phyloP scores from a whole-genome alignment of 345 rosid genomes.

The Lepidium aucheri region DNA sequence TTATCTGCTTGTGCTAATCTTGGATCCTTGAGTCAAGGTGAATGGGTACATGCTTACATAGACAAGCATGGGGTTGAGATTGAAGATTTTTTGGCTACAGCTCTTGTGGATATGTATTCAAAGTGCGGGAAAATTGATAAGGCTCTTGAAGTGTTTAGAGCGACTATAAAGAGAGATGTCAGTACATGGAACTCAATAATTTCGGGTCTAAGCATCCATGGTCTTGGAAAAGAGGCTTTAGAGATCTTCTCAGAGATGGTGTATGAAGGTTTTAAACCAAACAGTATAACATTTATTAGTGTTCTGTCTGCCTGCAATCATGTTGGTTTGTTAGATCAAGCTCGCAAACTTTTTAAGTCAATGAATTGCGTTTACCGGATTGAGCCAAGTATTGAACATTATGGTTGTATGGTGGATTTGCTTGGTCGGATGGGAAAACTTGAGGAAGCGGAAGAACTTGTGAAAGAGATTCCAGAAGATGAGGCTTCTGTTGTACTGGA shows the following conservation, averaged over 20 bases:
- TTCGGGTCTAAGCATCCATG: conserved; percentile 41
- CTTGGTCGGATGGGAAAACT: conserved; percentile 36
- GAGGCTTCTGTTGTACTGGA: conserved; percentile 28
- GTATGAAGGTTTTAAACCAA: conserved; percentile 33
- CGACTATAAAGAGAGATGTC: conserved; percentile 27
- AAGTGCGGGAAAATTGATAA: conserved; percentile 46
- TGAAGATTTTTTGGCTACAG: conserved; percentile 39
- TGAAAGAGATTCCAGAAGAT: conserved; percentile 20
- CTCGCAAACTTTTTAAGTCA: conserved; percentile 28
- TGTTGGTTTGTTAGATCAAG: conserved; percentile 43
- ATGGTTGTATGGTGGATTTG: conserved; percentile 48
- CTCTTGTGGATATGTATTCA: conserved; percentile 48
- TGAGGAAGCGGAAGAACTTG: conserved; percentile 37
- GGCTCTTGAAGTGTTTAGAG: conserved; percentile 42
- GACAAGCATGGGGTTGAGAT: conserved; percentile 29
- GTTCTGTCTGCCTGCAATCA: conserved; percentile 50
- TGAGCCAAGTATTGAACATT: conserved; percentile 43
- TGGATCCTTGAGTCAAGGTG: conserved; percentile 42
- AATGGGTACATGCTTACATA: conserved; percentile 37
- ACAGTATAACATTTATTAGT: conserved; percentile 32
- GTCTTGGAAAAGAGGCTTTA: conserved; percentile 36
- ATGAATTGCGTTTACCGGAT: conserved; percentile 34
- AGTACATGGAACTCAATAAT: conserved; percentile 51
- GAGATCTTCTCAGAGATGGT: conserved; percentile 46
- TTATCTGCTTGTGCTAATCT: conserved; percentile 43